These are phyloP conservation scores for Acidiella bohemica DNA, from an alignment of 495 filamentous ascomycete species.

Conservation along the genomic window DNA sequence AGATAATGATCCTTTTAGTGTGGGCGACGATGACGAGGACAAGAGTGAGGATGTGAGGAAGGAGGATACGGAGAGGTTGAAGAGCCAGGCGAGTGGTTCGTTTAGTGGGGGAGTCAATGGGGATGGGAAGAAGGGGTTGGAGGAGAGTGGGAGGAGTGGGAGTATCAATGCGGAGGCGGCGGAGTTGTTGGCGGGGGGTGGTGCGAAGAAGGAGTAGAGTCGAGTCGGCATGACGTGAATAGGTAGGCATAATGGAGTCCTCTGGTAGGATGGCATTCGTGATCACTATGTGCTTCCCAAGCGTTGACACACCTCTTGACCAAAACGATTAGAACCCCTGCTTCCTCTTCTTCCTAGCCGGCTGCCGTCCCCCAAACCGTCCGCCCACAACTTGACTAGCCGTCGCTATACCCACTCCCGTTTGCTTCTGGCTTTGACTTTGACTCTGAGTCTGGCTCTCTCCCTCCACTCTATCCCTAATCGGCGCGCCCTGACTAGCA, in stretches of 20 bases:
- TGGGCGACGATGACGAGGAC: conserved; percentile 91
- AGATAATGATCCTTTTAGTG: conserved; percentile 90
- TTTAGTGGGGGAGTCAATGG: conserved; percentile 14
- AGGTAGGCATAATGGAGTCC: conserved; percentile 24
- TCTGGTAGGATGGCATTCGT: background rate
- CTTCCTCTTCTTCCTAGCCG: conserved; percentile 25
- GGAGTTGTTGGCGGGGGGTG: conserved; percentile 27
- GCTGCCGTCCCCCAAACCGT: conserved; percentile 23
- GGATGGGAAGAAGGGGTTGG: conserved; percentile 21
- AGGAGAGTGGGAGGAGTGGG: conserved; percentile 28
- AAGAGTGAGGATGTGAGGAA: conserved; percentile 50
- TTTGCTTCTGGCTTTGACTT: too few relatives aligned
- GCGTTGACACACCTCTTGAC: background rate
- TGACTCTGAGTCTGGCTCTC: conserved; percentile 7
- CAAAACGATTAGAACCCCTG: conserved; percentile 20
- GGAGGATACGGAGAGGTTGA: conserved; percentile 56
- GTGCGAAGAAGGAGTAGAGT: conserved; percentile 33
- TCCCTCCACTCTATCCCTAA: conserved; percentile 1
- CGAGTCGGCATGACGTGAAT: conserved; percentile 33
- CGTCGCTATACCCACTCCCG: background rate
- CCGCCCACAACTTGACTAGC: conserved; percentile 27
- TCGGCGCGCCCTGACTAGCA: conserved; percentile 11
- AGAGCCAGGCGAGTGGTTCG: conserved; percentile 27
- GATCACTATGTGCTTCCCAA: background rate
- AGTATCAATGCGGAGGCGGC: conserved; percentile 35